Evolutionary conservation across 2,329 filamentous ascomycete species (phyloP), one percentile per base, ranked within the genome.

Genomic region (Fonsecaea multimorphosa): DNA sequence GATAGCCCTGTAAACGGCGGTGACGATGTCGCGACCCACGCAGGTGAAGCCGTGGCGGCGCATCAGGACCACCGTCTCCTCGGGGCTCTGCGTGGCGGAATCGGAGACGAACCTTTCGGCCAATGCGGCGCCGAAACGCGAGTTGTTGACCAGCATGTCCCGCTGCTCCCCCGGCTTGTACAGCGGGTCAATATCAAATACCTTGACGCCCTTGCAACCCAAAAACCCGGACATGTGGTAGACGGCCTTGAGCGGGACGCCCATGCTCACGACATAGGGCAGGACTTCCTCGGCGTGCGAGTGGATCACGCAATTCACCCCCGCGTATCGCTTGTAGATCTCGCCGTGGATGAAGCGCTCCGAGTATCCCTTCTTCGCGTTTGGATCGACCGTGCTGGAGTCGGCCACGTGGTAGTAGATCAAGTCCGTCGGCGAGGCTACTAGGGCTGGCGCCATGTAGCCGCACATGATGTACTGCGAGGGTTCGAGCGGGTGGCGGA

Each of bases 261-360:
- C 74, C n/a, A 72, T 75, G 44, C 58, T 60, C 61, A 82, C 76
- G 22, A 65, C 68, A 71, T 77, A 83, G 0, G 81, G 79, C 7
- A 83, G 63, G 12, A 84, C 78, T 7, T 77, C 75, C 32, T 80
- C 75, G 1, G 81, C 73, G 67, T 84, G 82, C 52, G 77, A 78
- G 70, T 84, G 81, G 5, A 83, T 73, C 0, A 83, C 78, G 36
- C 76, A 76, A 53, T 80, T 75, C 16, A 83, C 72, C 8, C 72
- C 62, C 0, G 76, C 71, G 65, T 78, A 82, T n/a, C 73, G 72
- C 71, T 80, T 81, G 71, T 80, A 81, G 32, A 82, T 74, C 69
- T 83, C 81, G 64, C 78, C 78, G 71, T 83, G 81, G 55, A 84
- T 84, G 70, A 75, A 81, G 4, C 81, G 76, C 68, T 84, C 81